Evolutionary conservation across 495 filamentous ascomycete genomes (phyloP).

Genomic region (Penicillium verhagenii): DNA sequence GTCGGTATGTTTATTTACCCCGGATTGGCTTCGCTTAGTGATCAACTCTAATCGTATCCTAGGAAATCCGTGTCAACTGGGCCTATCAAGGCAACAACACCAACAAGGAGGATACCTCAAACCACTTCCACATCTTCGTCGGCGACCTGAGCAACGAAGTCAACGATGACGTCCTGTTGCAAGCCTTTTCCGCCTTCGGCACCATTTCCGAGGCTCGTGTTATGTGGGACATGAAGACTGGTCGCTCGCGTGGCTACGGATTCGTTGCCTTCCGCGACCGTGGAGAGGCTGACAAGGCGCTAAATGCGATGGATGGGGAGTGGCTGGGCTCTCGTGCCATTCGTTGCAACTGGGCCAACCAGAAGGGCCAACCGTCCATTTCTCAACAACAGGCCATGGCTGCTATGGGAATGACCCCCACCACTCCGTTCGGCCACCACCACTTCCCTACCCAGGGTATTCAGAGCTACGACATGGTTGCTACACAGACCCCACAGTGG

Average conservation of each 20-base stretch:
- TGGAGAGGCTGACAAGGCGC: slow-evolving; percentile 88
- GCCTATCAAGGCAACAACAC: slow-evolving; percentile 95
- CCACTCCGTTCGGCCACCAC: slow-evolving; percentile 93
- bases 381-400: slow-evolving; percentile 97
- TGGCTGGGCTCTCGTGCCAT: slow-evolving; percentile 99
- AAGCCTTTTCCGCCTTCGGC: slow-evolving; percentile 96
- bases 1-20: slow-evolving; percentile 53
- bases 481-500: slow-evolving; percentile 95
- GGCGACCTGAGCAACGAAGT: slow-evolving; percentile 98
- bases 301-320: slow-evolving; percentile 98
- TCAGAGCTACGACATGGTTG: slow-evolving; percentile 97
- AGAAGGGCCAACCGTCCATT: slow-evolving; percentile 98
- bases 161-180: slow-evolving; percentile 91
- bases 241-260: slow-evolving; percentile 93
- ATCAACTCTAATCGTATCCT: slow-evolving; percentile 7
- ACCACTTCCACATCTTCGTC: slow-evolving; percentile 99
- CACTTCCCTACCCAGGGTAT: slow-evolving; percentile 97
- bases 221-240: slow-evolving; percentile 99
- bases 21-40: not conserved
- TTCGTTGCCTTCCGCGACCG: slow-evolving; percentile 98
- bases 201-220: slow-evolving; percentile 98
- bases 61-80: slow-evolving; percentile 99
- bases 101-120: slow-evolving; percentile 96
- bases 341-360: slow-evolving; percentile 99
- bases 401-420: slow-evolving; percentile 98